Base-by-base conservation (phyloP, 805 yeast species). In the Candida insectorum region DNA sequence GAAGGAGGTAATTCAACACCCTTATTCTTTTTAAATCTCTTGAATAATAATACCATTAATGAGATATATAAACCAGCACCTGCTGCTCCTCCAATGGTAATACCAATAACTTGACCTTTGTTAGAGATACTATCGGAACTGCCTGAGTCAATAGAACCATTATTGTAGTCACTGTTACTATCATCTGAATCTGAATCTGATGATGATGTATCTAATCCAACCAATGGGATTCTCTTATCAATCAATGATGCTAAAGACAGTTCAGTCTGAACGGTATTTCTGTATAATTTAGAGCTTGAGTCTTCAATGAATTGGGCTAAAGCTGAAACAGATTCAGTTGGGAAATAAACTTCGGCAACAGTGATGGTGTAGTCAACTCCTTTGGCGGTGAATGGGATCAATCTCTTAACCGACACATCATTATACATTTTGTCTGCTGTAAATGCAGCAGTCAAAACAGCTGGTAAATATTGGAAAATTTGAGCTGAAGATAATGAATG, bases 341-440 rank as follows among this genome's bases (percentile, higher is more conserved):
- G 95, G 63, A 87, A 82, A 54, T 84, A 87, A 35, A 86, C 82
- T 54, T 83, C 83, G 5, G 97, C 97, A 40, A 89, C 85, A 0
- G 97, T 84, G 35, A 85, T 85, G 40, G 87, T 73, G 57, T 86
- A 91, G 28, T 58, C 44, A 36, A 64, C 50, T 19, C 63, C 69
- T 10, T 44, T 37, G 2, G 85, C 73, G 12, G 79, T 70, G 52
- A 79, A 84, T 24, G 97, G 97, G 40, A 81, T 79, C 47, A 91
- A 70, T 54, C 81, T 76, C 38, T 67, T 62, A 44, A 89, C 86
- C 6, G 77, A 55, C 15, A 85, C 74, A 18, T 64, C 60, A 5
- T 73, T 52, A 24, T 45, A 49, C n/a, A 40, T 37, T 4, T 43
- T 31, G 7, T 49, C 32, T 13, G 36, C 26, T 10, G 62, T 54